Percentiles rank a stretch among this genome's conserved stretches.
Conservation (phyloP, 2,329 filamentous ascomycete species). For the Diaporthe velutina region DNA sequence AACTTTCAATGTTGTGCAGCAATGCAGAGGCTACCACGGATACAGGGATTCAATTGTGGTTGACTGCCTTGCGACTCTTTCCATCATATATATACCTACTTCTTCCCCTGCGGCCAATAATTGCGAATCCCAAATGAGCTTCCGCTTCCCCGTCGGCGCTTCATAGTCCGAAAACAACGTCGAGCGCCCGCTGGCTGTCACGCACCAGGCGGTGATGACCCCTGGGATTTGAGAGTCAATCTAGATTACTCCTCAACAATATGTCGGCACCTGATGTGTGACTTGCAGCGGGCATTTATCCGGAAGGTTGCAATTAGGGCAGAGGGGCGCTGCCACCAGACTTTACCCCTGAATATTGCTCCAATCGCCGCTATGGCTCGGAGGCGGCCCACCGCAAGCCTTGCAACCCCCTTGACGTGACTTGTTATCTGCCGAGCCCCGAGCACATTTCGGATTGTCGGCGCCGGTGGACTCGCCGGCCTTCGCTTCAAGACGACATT, state of each 20-base stretch:
- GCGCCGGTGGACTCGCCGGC: neutral
- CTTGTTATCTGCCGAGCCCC: neutral
- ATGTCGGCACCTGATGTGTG: slow-evolving; percentile 5
- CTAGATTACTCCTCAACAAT: slow-evolving; percentile 12
- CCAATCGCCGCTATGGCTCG: neutral
- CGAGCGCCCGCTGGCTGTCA: neutral
- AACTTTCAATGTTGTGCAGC: neutral
- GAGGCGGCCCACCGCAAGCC: neutral
- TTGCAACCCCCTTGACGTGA: neutral
- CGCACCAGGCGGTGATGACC: neutral
- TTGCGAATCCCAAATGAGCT: neutral
- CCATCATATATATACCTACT: slow-evolving; percentile 18
- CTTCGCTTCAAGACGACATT: too few relatives aligned
- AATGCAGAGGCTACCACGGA: neutral
- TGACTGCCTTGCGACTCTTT: neutral
- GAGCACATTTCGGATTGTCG: neutral
- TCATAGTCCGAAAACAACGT: slow-evolving; percentile 18
- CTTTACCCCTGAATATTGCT: slow-evolving; percentile 20
- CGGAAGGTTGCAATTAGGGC: slow-evolving; percentile 10
- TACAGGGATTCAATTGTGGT: too few relatives aligned
- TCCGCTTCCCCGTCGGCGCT: slow-evolving; percentile 29
- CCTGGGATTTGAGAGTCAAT: neutral
- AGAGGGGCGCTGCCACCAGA: neutral
- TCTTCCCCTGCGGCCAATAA: neutral
- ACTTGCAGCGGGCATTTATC: slow-evolving; percentile 17